phyloP scores from a whole-genome alignment of 2,329 filamentous ascomycete species.

The Aspergillus thermomutatus region DNA sequence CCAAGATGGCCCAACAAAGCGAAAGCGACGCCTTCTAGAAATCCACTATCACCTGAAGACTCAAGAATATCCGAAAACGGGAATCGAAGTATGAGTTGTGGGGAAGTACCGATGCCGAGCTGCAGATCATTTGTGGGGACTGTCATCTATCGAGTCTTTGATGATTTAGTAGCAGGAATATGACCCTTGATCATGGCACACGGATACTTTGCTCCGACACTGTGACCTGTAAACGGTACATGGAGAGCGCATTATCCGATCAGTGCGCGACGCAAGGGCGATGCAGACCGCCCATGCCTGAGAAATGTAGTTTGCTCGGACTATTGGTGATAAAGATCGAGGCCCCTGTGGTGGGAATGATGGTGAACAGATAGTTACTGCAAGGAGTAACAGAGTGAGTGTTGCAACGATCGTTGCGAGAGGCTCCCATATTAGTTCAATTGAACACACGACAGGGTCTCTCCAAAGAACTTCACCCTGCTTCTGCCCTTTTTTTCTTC shows the following conservation, averaged over 20 bases:
- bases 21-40: neutral
- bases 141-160: neutral
- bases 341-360: neutral
- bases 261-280: constrained; percentile 4
- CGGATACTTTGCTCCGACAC: neutral
- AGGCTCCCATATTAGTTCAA: neutral
- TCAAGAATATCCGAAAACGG: constrained; percentile 4
- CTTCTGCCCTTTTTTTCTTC: neutral
- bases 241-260: neutral
- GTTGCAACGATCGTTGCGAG: neutral
- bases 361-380: neutral
- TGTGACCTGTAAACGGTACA: neutral
- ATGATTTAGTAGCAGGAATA: neutral
- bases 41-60: neutral
- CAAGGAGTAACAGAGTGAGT: neutral
- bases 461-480: no score
- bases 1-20: neutral
- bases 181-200: neutral
- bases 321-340: neutral
- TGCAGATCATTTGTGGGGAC: neutral
- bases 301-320: neutral
- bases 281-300: neutral
- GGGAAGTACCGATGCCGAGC: neutral
- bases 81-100: neutral
- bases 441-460: neutral